Base-by-base conservation (phyloP, 371 early-diverging fungal species). In the Lichtheimia ramosa region DNA sequence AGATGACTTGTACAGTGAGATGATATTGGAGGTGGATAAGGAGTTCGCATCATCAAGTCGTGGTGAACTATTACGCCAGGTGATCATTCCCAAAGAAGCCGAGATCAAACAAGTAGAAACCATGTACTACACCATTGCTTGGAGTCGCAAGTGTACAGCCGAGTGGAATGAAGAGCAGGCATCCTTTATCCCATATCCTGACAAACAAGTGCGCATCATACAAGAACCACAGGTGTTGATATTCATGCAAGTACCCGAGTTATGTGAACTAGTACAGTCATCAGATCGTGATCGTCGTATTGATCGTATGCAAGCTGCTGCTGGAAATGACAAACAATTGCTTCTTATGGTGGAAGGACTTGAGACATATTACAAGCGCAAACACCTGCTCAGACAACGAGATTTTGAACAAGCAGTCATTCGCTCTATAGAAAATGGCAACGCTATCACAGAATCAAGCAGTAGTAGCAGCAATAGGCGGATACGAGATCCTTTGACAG, bases 331-430 rank as follows among this genome's bases (percentile, higher is more conserved):
- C 28, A 24, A 39, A 8, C 75, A 75, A 43, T 50, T 81, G 1
- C 58, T 88, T 21, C 20, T 83, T 3, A 55, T 89, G 48, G 56
- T 85, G 16, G 87, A 87, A 67, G 86, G 84, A 0, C 28, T 85
- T 23, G 75, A 83, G 18, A 59, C 54, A 0, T 86, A 86, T 62
- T 77, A 77, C 54, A 78, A 77, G 49, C 66, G 65, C 63, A 73
- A 65, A 52, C 73, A 34, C 16, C 42, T 58, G 18, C n/a, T 54
- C 24, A 42, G 66, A 41, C 73, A 74, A 25, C 66, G 74, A 3
- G 56, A 69, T 15, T 83, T 84, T 48, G 69, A 73, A 14, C 48
- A 61, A 3, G 63, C 71, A 28, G 78, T 83, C 7, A 58, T 75
- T 40, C 50, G 57, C 13, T 65, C 59, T 12, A 34, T 34, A 10